Conservation (phyloP, 2,329 filamentous ascomycete genomes). For the Lachnellula hyalina region DNA sequence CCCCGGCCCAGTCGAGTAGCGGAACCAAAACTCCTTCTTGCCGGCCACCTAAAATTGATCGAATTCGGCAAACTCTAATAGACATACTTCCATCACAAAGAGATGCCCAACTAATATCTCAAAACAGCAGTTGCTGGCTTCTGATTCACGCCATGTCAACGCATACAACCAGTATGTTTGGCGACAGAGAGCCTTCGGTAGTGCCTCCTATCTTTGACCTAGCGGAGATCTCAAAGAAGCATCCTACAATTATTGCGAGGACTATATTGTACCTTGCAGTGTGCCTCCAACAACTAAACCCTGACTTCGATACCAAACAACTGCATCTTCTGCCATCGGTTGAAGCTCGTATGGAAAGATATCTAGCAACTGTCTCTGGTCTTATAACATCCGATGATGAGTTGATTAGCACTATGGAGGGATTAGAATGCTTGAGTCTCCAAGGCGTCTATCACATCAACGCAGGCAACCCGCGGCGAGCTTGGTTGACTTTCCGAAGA, state of each 20-base stretch:
- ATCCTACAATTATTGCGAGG: slow-evolving; percentile 24
- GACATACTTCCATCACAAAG: slow-evolving; percentile 28
- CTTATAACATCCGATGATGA: slow-evolving; percentile 26
- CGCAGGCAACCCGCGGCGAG: slow-evolving; percentile 43
- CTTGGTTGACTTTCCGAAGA: slow-evolving; percentile 43
- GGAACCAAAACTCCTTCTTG: slow-evolving; percentile 15
- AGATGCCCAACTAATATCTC: slow-evolving; percentile 22
- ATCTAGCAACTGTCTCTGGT: slow-evolving; percentile 22
- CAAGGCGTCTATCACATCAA: slow-evolving; percentile 44
- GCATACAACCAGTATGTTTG: slow-evolving; percentile 3
- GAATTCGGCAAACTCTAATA: slow-evolving; percentile 23
- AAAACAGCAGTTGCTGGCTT: slow-evolving; percentile 23
- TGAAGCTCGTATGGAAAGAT: slow-evolving; percentile 25
- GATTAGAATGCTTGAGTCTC: slow-evolving; percentile 46
- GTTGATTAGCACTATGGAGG: slow-evolving; percentile 43
- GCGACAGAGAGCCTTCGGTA: not conserved
- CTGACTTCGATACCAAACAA: slow-evolving; percentile 19
- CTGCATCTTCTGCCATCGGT: slow-evolving; percentile 19
- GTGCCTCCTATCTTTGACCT: slow-evolving; percentile 19
- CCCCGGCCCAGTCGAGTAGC: slow-evolving; percentile 16
- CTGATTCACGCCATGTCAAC: slow-evolving; percentile 21
- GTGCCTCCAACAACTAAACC: slow-evolving; percentile 27
- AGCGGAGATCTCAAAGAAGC: slow-evolving; percentile 17
- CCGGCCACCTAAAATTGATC: slow-evolving; percentile 21
- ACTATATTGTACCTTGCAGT: slow-evolving; percentile 26